Percentiles rank a stretch among this genome's conserved stretches.
These are phyloP conservation scores for Thermomyces lanuginosus DNA, from an alignment of 2,329 filamentous ascomycete species.

Conservation along the genomic window DNA sequence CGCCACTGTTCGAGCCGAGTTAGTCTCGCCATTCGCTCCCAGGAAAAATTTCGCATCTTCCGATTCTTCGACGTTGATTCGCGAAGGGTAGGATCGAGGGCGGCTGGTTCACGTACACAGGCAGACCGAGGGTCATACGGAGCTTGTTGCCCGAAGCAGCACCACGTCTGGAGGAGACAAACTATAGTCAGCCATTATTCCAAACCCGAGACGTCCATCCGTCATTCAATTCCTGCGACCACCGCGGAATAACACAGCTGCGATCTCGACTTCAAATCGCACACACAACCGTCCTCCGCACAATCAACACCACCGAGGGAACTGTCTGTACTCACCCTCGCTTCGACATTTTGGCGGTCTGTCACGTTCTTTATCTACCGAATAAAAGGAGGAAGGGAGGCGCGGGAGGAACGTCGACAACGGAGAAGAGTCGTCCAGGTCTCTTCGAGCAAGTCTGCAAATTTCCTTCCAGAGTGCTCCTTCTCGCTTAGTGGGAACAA, in stretches of 20 bases:
- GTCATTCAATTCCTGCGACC: slow-evolving; percentile 1
- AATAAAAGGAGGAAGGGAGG: slow-evolving; percentile 15
- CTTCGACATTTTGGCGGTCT: slow-evolving; percentile 34
- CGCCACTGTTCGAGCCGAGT: slow-evolving; percentile 51
- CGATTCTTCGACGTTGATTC: background rate
- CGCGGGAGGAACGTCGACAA: slow-evolving; percentile 10
- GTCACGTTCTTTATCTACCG: slow-evolving; percentile 23
- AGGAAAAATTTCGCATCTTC: slow-evolving; percentile 3
- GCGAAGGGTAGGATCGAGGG: slow-evolving; percentile 4
- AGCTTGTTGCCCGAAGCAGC: slow-evolving; percentile 99
- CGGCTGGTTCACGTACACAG: slow-evolving; percentile 59
- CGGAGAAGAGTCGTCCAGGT: slow-evolving; percentile 11
- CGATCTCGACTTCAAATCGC: slow-evolving; percentile 6
- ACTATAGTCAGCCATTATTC: slow-evolving; percentile 5
- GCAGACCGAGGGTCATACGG: slow-evolving; percentile 99
- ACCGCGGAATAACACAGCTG: slow-evolving; percentile 5
- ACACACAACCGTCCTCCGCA: background rate
- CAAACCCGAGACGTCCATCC: slow-evolving; percentile 1
- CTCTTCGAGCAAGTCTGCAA: slow-evolving; percentile 15
- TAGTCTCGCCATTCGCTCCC: background rate
- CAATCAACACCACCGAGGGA: slow-evolving; percentile 4
- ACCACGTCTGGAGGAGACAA: slow-evolving; percentile 39
- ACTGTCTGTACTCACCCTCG: slow-evolving; percentile 29
- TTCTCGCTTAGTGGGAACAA: slow-evolving; percentile 32
- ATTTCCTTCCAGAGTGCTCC: slow-evolving; percentile 13